Evolutionary conservation across 2,329 filamentous ascomycete species (phyloP).

Genomic region (Diaporthe sp.): DNA sequence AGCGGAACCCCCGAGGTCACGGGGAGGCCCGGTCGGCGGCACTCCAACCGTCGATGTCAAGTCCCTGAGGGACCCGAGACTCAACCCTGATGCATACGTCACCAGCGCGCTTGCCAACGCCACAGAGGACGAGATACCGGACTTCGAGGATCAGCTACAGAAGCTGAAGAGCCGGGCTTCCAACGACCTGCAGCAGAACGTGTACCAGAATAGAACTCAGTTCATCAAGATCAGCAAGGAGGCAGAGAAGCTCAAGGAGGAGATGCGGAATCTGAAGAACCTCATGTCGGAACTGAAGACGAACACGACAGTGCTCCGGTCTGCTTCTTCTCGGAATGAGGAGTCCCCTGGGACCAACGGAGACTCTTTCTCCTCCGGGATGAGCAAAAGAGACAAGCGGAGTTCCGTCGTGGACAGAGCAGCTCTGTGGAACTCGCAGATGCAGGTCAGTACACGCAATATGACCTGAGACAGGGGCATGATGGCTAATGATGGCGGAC

Average conservation of each 20-base stretch:
- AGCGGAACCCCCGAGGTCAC: constrained; percentile 28
- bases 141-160: constrained; percentile 81
- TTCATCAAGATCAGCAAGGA: constrained; percentile 99
- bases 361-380: constrained; percentile 60
- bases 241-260: constrained; percentile 95
- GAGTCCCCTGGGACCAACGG: constrained; percentile 62
- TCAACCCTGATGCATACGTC: constrained; percentile 68
- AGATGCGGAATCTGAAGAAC: constrained; percentile 91
- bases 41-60: constrained; percentile 80
- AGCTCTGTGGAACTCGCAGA: constrained; percentile 76
- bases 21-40: constrained; percentile 60
- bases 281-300: constrained; percentile 93
- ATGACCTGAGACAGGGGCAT: not conserved
- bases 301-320: constrained; percentile 76
- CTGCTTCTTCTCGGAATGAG: constrained; percentile 66
- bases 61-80: constrained; percentile 81
- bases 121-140: constrained; percentile 86
- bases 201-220: constrained; percentile 96
- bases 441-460: constrained; percentile 60
- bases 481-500: constrained; percentile 34
- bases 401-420: constrained; percentile 85
- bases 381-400: constrained; percentile 83
- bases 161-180: constrained; percentile 84
- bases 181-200: constrained; percentile 90
- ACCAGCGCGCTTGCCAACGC: constrained; percentile 83